A percentile compares a stretch with the other conserved stretches of the same genome.
phyloP scores from a whole-genome alignment of 148 eudicot species.

The Arbutus unedo region DNA sequence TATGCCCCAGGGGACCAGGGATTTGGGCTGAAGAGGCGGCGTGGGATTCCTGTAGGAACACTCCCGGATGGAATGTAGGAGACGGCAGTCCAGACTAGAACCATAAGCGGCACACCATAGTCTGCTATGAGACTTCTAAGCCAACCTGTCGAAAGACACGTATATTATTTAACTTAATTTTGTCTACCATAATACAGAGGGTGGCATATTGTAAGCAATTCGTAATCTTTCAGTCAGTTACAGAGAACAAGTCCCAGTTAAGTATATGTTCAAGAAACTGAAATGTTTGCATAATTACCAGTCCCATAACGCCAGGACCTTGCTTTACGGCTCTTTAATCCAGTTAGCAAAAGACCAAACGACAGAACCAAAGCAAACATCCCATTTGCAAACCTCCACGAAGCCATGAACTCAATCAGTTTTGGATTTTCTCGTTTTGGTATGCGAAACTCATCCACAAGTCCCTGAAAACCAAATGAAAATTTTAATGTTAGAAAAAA shows the following conservation, averaged over 20 bases:
- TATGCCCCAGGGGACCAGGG: conserved; percentile 99
- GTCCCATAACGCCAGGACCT: conserved; percentile 98
- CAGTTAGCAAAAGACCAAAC: conserved; percentile 89
- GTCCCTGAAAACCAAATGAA: conserved; percentile 44
- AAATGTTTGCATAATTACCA: conserved; percentile 38
- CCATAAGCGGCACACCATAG: conserved; percentile 98
- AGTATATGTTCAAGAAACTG: neutral
- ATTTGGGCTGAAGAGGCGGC: conserved; percentile 92
- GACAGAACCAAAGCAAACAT: conserved; percentile 97
- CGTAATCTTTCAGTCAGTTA: neutral
- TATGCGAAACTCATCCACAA: conserved; percentile 83
- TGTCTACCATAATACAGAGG: neutral
- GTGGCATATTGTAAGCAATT: neutral
- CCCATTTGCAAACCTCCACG: conserved; percentile 99
- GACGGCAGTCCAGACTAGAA: conserved; percentile 88
- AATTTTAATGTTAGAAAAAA: neutral
- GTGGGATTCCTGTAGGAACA: conserved; percentile 85
- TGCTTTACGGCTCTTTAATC: conserved; percentile 84
- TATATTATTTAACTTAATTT: neutral
- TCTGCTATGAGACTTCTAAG: conserved; percentile 80
- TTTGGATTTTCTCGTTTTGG: conserved; percentile 69
- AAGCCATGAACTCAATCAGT: conserved; percentile 57
- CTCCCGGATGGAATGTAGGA: conserved; percentile 77
- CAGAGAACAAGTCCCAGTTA: neutral
- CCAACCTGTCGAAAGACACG: neutral